Evolutionary conservation across 305 asterid genomes (phyloP).

Genomic region (Fraxinus latifolia): DNA sequence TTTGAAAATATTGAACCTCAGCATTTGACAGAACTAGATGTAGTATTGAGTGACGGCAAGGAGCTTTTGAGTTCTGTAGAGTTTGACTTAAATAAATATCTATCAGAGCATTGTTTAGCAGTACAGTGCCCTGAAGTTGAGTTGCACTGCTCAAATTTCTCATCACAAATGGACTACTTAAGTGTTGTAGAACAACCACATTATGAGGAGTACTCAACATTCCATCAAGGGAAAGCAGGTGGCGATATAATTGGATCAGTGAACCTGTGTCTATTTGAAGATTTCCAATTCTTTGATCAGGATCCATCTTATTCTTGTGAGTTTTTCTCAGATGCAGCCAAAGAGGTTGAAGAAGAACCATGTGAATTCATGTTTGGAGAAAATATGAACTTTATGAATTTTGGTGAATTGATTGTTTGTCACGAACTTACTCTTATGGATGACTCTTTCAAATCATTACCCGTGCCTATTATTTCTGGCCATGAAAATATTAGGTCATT

Average conservation of each 20-base stretch:
- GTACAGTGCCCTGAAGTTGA: constrained; percentile 35
- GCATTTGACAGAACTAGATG: constrained; percentile 34
- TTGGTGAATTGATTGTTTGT: constrained; percentile 62
- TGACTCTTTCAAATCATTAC: constrained; percentile 75
- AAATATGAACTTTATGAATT: constrained; percentile 59
- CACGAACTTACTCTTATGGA: constrained; percentile 79
- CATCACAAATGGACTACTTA: constrained; percentile 38
- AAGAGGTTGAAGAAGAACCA: constrained; percentile 43
- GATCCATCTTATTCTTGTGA: constrained; percentile 42
- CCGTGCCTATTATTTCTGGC: constrained; percentile 72
- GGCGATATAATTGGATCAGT: constrained; percentile 28
- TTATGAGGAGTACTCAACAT: constrained; percentile 27
- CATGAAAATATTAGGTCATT: constrained; percentile 40
- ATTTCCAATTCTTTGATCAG: constrained; percentile 48
- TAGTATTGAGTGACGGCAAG: constrained; percentile 31
- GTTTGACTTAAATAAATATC: constrained; percentile 55
- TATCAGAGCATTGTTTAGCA: constrained; percentile 38
- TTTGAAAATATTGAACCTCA: constrained; percentile 49
- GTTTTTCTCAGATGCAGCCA: constrained; percentile 42
- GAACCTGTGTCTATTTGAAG: constrained; percentile 40
- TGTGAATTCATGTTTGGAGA: constrained; percentile 64
- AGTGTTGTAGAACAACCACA: constrained; percentile 47
- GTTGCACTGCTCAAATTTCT: constrained; percentile 29
- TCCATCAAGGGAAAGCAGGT: not conserved
- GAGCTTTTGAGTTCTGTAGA: constrained; percentile 54